Conservation (phyloP, 192 early-diverging fungal genomes). For the Podila epicladia region DNA sequence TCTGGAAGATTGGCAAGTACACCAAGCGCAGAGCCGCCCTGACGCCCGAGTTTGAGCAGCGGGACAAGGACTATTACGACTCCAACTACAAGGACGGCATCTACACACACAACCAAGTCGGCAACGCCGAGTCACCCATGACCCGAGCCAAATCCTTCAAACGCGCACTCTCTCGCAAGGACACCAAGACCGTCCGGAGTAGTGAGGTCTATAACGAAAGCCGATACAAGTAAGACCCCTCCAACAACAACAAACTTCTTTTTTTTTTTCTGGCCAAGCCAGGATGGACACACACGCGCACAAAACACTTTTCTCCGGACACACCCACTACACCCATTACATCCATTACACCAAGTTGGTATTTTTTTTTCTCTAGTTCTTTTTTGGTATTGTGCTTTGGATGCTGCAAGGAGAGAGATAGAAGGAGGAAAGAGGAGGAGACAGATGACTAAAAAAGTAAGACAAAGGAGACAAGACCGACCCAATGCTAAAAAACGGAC, state of each 20-base stretch:
- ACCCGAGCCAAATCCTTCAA: conserved; percentile 27
- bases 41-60: conserved; percentile 57
- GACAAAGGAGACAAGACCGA: too few species aligned
- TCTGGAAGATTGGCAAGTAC: conserved; percentile 61
- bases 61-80: conserved; percentile 55
- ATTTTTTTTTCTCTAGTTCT: too few species aligned
- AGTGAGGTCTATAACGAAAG: conserved; percentile 49
- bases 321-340: conserved; percentile 1
- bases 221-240: conserved; percentile 21
- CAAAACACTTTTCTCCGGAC: background rate
- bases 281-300: background rate
- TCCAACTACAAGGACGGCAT: conserved; percentile 55
- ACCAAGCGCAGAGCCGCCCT: conserved; percentile 52
- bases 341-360: background rate
- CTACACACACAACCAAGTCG: conserved; percentile 44
- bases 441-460: too few species aligned
- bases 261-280: background rate
- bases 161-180: conserved; percentile 30
- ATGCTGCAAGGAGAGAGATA: too few species aligned
- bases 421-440: too few species aligned
- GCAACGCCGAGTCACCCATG: conserved; percentile 8
- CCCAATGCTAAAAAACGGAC: too few species aligned
- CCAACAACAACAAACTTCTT: background rate
- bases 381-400: too few species aligned
- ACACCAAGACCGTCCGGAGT: conserved; percentile 39